Evolutionary conservation across 495 filamentous ascomycete genomes (phyloP).

Genomic region (Aspergillus leporis): DNA sequence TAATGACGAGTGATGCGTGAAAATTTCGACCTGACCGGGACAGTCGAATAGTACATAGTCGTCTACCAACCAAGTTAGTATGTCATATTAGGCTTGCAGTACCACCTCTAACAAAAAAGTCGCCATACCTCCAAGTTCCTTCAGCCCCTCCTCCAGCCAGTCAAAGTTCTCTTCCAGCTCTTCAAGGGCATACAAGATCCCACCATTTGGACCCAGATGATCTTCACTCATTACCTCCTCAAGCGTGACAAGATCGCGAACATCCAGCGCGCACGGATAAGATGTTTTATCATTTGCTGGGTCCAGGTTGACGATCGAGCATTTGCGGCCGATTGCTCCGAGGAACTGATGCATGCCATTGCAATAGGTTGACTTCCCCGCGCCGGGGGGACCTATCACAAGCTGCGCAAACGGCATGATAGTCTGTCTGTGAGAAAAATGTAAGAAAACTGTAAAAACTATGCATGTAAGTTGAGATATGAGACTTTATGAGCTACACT

Average conservation of each 20-base stretch:
- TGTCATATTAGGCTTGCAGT: background rate
- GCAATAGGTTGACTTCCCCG: slow-evolving; percentile 96
- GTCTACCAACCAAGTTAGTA: slow-evolving; percentile 48
- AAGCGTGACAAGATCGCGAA: slow-evolving; percentile 81
- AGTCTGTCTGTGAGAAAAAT: slow-evolving; percentile 6
- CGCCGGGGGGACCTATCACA: slow-evolving; percentile 87
- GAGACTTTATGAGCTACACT: slow-evolving; percentile 1
- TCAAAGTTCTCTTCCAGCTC: slow-evolving; percentile 91
- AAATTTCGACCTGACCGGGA: slow-evolving; percentile 94
- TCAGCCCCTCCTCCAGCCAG: slow-evolving; percentile 80
- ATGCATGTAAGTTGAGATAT: background rate
- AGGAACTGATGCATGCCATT: slow-evolving; percentile 99
- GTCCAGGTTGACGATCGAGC: slow-evolving; percentile 93
- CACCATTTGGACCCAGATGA: slow-evolving; percentile 88
- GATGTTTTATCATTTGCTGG: slow-evolving; percentile 81
- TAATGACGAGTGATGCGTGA: slow-evolving; percentile 88
- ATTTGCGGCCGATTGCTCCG: slow-evolving; percentile 88
- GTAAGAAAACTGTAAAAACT: slow-evolving; percentile 1
- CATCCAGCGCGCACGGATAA: slow-evolving; percentile 80
- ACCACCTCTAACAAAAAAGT: slow-evolving; percentile 11
- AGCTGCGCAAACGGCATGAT: slow-evolving; percentile 70
- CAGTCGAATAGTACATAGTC: slow-evolving; percentile 97
- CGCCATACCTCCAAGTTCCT: slow-evolving; percentile 60
- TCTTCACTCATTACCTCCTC: slow-evolving; percentile 97
- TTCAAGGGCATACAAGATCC: slow-evolving; percentile 88